A percentile compares a stretch with the other conserved stretches of the same genome.
phyloP scores from a whole-genome alignment of 2,329 filamentous ascomycete species.

The Bipolaris victoriae region DNA sequence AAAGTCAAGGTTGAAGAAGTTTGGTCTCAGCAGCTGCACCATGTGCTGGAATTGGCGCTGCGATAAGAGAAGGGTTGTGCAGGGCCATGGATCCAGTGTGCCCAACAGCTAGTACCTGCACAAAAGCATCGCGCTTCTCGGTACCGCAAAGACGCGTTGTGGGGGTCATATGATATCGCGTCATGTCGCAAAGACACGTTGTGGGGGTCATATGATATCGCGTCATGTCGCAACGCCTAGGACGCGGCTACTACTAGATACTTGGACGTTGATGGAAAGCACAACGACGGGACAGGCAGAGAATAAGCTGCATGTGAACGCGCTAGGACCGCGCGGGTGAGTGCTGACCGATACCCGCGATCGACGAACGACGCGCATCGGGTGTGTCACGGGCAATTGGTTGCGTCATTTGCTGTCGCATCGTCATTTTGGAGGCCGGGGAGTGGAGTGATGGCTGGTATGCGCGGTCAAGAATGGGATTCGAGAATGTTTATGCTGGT shows the following conservation, averaged over 20 bases:
- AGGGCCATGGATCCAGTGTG: background rate
- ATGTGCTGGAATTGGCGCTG: background rate
- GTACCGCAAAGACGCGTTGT: background rate
- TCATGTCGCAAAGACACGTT: background rate
- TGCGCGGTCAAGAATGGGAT: background rate
- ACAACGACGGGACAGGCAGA: background rate
- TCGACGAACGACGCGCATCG: conserved; percentile 12
- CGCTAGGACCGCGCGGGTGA: background rate
- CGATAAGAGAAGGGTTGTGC: background rate
- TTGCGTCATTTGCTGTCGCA: conserved; percentile 12
- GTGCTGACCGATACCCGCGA: background rate
- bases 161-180: background rate
- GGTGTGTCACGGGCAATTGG: background rate
- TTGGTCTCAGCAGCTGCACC: background rate
- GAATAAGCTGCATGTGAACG: background rate
- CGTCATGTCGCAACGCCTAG: background rate
- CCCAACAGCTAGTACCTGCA: background rate
- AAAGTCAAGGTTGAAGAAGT: background rate
- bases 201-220: background rate
- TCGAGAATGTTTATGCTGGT: background rate
- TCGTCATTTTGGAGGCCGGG: conserved; percentile 5
- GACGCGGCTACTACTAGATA: background rate
- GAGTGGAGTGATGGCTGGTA: background rate
- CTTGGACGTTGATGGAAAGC: background rate
- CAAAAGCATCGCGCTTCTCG: background rate